phyloP scores from a whole-genome alignment of 2,329 filamentous ascomycete species.

The Paracoccidioides brasiliensis region DNA sequence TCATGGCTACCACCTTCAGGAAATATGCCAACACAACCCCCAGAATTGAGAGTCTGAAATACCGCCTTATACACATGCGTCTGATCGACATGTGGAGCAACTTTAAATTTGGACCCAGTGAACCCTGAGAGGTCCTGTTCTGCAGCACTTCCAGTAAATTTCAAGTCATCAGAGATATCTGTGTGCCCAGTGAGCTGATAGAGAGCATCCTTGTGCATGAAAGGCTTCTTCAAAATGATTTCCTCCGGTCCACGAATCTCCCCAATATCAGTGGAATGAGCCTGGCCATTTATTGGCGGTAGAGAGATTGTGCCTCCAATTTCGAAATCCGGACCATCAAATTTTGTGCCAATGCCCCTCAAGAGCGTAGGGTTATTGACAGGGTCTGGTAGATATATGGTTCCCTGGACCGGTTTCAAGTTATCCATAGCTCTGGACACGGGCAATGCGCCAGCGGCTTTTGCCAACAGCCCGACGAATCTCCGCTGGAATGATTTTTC shows the following conservation, averaged over 20 bases:
- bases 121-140: slow-evolving; percentile 45
- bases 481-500: slow-evolving; percentile 84
- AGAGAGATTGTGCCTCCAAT: slow-evolving; percentile 74
- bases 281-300: slow-evolving; percentile 67
- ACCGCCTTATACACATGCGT: slow-evolving; percentile 88
- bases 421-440: slow-evolving; percentile 84
- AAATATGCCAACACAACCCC: slow-evolving; percentile 91
- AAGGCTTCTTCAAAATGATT: slow-evolving; percentile 72
- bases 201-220: slow-evolving; percentile 63
- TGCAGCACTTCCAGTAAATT: slow-evolving; percentile 44
- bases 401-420: slow-evolving; percentile 65
- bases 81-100: slow-evolving; percentile 88
- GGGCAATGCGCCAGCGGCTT: slow-evolving; percentile 78
- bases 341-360: slow-evolving; percentile 68
- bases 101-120: slow-evolving; percentile 68
- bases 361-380: slow-evolving; percentile 71
- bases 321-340: slow-evolving; percentile 58
- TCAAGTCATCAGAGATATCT: slow-evolving; percentile 55
- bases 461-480: slow-evolving; percentile 79
- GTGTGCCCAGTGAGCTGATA: slow-evolving; percentile 70
- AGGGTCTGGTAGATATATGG: slow-evolving; percentile 79
- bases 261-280: slow-evolving; percentile 70
- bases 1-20: slow-evolving; percentile 95
- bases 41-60: slow-evolving; percentile 65
- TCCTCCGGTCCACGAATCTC: slow-evolving; percentile 71